Percentiles rank a stretch among this genome's conserved stretches.
These are phyloP conservation scores for Grigorovia yakushimaensis DNA, from an alignment of 805 yeast genomes.

Conservation along the genomic window DNA sequence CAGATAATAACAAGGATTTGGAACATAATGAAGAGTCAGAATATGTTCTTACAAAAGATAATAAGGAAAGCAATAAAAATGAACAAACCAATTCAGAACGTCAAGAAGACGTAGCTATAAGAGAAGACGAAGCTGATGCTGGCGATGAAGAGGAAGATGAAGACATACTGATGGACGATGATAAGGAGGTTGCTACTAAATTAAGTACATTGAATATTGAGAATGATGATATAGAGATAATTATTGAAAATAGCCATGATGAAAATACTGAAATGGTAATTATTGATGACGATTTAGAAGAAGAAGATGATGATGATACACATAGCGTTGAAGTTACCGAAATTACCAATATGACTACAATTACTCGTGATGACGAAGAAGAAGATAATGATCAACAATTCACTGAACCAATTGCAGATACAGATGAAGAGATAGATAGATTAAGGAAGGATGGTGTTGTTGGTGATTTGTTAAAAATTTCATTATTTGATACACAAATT, in stretches of 20 bases:
- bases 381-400: constrained; percentile 19
- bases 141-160: not conserved
- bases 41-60: constrained; percentile 1
- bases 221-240: not conserved
- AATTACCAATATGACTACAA: not conserved
- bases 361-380: constrained; percentile 3
- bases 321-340: constrained; percentile 2
- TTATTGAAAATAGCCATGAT: not conserved
- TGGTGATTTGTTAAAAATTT: constrained; percentile 65
- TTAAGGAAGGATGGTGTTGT: constrained; percentile 49
- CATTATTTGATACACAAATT: constrained; percentile 54
- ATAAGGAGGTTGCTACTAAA: constrained; percentile 1
- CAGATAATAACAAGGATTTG: not conserved
- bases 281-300: not conserved
- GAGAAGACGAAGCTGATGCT: not conserved
- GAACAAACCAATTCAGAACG: not conserved
- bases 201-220: constrained; percentile 4
- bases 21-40: constrained; percentile 1
- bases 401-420: constrained; percentile 1
- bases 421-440: constrained; percentile 19
- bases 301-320: constrained; percentile 6
- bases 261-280: not conserved
- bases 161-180: constrained; percentile 1
- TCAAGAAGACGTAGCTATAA: constrained; percentile 5
- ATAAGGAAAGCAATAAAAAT: no score